A percentile compares a stretch with the other conserved stretches of the same genome.
Evolutionary conservation across 495 filamentous ascomycete genomes (phyloP).

Genomic region (Neurospora hispaniola): DNA sequence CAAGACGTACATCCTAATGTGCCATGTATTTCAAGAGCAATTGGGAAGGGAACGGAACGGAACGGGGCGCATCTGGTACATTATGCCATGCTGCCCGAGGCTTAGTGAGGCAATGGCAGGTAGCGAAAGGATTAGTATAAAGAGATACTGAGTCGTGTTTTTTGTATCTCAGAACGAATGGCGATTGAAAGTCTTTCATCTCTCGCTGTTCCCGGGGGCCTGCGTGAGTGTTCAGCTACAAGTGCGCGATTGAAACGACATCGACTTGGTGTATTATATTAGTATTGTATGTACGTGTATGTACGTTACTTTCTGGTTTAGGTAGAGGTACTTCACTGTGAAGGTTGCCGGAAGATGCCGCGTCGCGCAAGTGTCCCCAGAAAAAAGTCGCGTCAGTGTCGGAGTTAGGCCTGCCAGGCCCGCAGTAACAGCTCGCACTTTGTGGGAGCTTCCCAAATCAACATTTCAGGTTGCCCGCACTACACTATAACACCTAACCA

Average conservation of each 20-base stretch:
- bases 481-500: not conserved
- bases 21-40: not conserved
- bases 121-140: not conserved
- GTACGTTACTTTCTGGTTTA: not conserved
- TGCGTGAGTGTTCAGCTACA: not conserved
- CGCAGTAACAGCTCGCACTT: not conserved
- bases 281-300: not conserved
- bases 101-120: not conserved
- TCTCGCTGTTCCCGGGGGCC: not conserved
- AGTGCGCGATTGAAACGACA: not conserved
- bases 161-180: not conserved
- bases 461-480: not conserved
- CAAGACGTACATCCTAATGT: not conserved
- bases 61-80: not conserved
- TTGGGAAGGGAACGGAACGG: not conserved
- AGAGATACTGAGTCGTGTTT: not conserved
- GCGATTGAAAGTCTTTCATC: not conserved
- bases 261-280: not conserved
- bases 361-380: constrained; percentile 4
- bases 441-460: constrained; percentile 3
- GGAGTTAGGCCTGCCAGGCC: not conserved
- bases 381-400: constrained; percentile 11
- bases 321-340: not conserved
- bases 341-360: constrained; percentile 5
- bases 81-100: not conserved